Evolutionary conservation across 2,329 filamentous ascomycete genomes (phyloP), one percentile per base, ranked within the genome.

Genomic region (Aspergillus piperis): DNA sequence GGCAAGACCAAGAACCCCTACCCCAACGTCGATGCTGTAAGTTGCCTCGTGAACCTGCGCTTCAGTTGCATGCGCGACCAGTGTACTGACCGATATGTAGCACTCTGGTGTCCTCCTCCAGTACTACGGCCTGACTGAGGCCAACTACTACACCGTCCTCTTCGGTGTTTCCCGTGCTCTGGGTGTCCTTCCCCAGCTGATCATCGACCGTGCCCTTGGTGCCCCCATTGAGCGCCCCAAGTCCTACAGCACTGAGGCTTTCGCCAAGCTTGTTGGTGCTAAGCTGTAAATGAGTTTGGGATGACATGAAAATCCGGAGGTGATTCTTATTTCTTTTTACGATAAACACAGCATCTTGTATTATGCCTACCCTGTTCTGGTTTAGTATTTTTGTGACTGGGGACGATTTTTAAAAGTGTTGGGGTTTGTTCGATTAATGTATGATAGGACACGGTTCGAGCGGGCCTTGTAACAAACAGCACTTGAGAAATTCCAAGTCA

Each of bases 1-100:
- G 95, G 95, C 84, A 99, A 99, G 91, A 98, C 94, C 86, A 98
- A 98, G 91, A 97, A 98, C 90, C 94, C 94, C 70, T 98, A 86
- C 87, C 95, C 95, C 81, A 98, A 98, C 85, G 93, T 98, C 75
- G 94, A 98, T 77, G 93, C 94, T 75, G 79, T 82, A 76, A 76
- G 78, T 74, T 58, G 44, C 15, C 50, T 25, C 15, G n/a, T 15
- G 13, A 30, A 19, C n/a, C 23, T 15, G 11, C 19, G 7, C n/a
- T 13, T 6, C 21, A 13, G 8, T 6, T 10, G 27, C 11, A 7
- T 49, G 30, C 7, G 47, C 8, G 8, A 17, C n/a, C 32, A 36
- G n/a, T 17, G 51, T 59, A 38, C 66, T 68, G 49, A 72, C 53
- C 23, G 50, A 23, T 32, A 42, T 61, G 48, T 60, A 82, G 79